Conservation (phyloP, 164 flowering plant genomes). For the Berberis vulgaris region DNA sequence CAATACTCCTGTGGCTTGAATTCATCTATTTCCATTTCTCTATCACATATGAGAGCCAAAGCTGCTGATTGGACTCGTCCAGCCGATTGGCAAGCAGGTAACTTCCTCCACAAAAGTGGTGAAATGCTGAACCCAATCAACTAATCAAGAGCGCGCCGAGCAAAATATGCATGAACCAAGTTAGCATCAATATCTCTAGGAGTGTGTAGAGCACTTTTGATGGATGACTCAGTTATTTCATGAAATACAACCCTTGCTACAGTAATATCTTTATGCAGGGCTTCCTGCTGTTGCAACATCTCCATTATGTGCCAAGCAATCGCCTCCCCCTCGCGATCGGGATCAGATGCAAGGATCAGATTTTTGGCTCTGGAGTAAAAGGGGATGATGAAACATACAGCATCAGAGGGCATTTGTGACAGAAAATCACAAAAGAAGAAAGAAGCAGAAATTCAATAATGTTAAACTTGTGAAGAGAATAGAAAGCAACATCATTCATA, state of each 20-base stretch:
- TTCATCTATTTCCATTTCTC: slow-evolving; percentile 80
- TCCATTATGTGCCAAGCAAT: slow-evolving; percentile 97
- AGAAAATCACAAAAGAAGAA: slow-evolving; percentile 4
- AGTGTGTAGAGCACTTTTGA: slow-evolving; percentile 59
- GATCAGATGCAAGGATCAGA: slow-evolving; percentile 97
- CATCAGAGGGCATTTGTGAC: neutral
- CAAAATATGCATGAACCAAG: slow-evolving; percentile 93
- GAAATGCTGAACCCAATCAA: slow-evolving; percentile 92
- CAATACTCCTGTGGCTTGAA: slow-evolving; percentile 85
- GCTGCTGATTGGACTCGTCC: slow-evolving; percentile 99
- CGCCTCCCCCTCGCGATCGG: slow-evolving; percentile 99
- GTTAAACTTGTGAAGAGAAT: no score
- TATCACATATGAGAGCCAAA: slow-evolving; percentile 73
- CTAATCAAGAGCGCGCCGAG: slow-evolving; percentile 95
- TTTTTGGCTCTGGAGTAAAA: slow-evolving; percentile 58
- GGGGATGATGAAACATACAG: slow-evolving; percentile 9
- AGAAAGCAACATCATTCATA: no score
- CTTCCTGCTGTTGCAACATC: slow-evolving; percentile 90
- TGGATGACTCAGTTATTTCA: slow-evolving; percentile 85
- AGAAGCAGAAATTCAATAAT: neutral
- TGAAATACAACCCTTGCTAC: slow-evolving; percentile 85
- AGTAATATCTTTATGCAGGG: slow-evolving; percentile 43
- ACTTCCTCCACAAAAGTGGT: slow-evolving; percentile 88
- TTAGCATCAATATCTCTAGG: slow-evolving; percentile 70
- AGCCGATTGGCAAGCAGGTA: slow-evolving; percentile 96